These are phyloP conservation scores for Mycena amicta DNA, from an alignment of 768 basidiomycete genomes.

Conservation along the genomic window DNA sequence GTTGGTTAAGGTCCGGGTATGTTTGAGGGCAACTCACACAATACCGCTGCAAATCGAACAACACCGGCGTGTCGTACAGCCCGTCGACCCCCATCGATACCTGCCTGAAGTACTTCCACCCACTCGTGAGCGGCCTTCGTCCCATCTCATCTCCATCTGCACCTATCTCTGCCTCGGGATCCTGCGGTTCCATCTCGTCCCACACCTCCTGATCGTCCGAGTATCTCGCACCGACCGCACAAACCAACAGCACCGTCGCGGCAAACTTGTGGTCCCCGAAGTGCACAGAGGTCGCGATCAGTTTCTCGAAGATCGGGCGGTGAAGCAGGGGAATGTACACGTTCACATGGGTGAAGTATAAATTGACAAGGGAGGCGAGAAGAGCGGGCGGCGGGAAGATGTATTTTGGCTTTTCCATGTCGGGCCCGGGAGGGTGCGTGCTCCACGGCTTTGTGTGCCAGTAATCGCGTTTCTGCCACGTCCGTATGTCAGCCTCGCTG, in stretches of 20 bases:
- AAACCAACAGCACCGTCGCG: constrained; percentile 48
- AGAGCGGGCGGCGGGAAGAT: constrained; percentile 39
- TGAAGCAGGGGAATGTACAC: constrained; percentile 50
- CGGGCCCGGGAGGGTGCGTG: background rate
- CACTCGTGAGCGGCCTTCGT: background rate
- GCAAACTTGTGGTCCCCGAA: constrained; percentile 42
- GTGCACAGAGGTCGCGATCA: constrained; percentile 21
- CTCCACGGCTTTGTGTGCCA: no score
- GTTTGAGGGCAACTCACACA: background rate
- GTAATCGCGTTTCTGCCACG: background rate
- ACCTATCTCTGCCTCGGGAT: constrained; percentile 32
- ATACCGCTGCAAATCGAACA: constrained; percentile 6
- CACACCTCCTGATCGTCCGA: constrained; percentile 46
- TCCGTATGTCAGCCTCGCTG: background rate
- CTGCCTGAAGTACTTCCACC: constrained; percentile 22
- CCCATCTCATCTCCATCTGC: background rate
- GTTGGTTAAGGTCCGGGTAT: background rate
- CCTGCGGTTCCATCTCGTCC: constrained; percentile 28
- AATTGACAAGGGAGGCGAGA: constrained; percentile 41
- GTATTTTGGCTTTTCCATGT: background rate
- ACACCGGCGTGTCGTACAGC: background rate
- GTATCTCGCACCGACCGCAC: constrained; percentile 48
- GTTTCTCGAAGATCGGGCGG: constrained; percentile 45
- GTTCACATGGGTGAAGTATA: constrained; percentile 49
- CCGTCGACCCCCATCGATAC: constrained; percentile 31